Conservation (phyloP, 2,329 filamentous ascomycete genomes). For the Boeremia lycopersici region DNA sequence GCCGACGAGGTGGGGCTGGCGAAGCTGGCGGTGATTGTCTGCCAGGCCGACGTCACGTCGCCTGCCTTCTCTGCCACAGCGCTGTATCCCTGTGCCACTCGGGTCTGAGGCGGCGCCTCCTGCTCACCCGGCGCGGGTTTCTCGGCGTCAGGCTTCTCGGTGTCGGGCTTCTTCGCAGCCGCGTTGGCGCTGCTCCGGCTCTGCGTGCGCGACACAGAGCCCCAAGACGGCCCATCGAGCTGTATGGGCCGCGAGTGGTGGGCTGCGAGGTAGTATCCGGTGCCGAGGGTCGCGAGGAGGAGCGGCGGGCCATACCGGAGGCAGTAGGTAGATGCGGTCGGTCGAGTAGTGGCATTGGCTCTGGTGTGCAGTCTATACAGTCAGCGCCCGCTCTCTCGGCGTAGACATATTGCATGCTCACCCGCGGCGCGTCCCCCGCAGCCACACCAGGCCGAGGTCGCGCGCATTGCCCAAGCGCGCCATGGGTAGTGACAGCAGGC, state of each 20-base stretch:
- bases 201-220: conserved; percentile 13
- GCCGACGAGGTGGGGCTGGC: conserved; percentile 36
- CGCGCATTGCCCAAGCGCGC: conserved; percentile 31
- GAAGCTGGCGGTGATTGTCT: conserved; percentile 40
- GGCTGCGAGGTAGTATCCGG: conserved; percentile 27
- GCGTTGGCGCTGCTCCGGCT: conserved; percentile 23
- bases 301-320: conserved; percentile 40
- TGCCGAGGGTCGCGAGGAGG: conserved; percentile 33
- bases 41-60: conserved; percentile 36
- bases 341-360: conserved; percentile 17
- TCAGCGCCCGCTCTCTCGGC: conserved; percentile 12
- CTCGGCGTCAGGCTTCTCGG: conserved; percentile 20
- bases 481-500: conserved; percentile 22
- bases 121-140: conserved; percentile 34
- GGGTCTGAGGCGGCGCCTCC: conserved; percentile 43
- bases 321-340: conserved; percentile 20
- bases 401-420: conserved; percentile 14
- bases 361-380: conserved; percentile 31
- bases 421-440: conserved; percentile 37
- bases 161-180: conserved; percentile 25
- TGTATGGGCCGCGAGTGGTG: conserved; percentile 31
- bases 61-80: conserved; percentile 27
- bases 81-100: conserved; percentile 33
- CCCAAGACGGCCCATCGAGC: conserved; percentile 37
- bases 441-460: conserved; percentile 36